Base-by-base conservation (phyloP, 2,329 filamentous ascomycete species). In the Colletotrichum liaoningense region DNA sequence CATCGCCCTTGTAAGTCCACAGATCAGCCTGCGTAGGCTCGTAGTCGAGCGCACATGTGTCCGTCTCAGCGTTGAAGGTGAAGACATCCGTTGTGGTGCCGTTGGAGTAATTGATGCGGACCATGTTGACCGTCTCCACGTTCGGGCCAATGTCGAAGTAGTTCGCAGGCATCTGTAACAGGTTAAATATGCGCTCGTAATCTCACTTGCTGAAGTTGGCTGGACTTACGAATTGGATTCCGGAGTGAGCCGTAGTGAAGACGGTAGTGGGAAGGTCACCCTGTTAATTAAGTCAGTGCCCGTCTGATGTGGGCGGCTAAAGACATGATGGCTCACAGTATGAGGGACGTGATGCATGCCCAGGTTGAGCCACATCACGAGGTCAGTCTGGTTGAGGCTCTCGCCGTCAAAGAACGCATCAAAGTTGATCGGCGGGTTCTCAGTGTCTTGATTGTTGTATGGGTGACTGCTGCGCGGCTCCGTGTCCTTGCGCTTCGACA, bases 331-430 rank as follows among this genome's bases (percentile, higher is more conserved):
- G 66, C 69, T 63, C 56, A 75, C 84, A 1, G 87, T 86, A 76
- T 88, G 85, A 11, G 88, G 86, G n/a, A 89, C 79, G 77, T 91
- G 89, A 76, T 91, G 88, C 86, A 88, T 90, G 19, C 89, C 89
- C 8, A 84, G 76, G 73, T 84, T 90, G 72, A 90, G 83, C 84
- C 86, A 90, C 14, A 90, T 66, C 3, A 89, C 87, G 12, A 88
- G 52, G 14, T 74, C 72, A 19, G 67, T 72, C 63, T 87, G 81
- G 54, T 79, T 76, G 3, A 87, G 77, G 11, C 74, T 79, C 76
- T 88, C 72, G 63, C 72, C 68, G 54, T 74, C 68, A 84, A 88
- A 84, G 78, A 89, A 89, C 33, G 84, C 82, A 54, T 78, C 78
- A 75, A 90, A 90, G 75, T 89, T 81, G 24, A 90, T 79, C 4